phyloP scores from a whole-genome alignment of 2,329 filamentous ascomycete genomes.

The Fusarium domesticum region DNA sequence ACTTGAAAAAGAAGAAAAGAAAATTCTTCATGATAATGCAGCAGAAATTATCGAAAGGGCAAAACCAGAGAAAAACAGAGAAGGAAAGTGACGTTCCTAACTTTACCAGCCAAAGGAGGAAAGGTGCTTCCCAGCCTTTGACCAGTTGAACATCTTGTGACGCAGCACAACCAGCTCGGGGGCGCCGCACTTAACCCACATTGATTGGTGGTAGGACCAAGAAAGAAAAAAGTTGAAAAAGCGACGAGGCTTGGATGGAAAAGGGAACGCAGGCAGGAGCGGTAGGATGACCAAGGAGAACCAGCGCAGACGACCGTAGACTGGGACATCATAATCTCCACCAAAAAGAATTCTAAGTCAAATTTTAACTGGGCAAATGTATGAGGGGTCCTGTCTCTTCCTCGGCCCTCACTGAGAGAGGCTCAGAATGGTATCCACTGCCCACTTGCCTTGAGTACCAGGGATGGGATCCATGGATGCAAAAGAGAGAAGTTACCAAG shows the following conservation, averaged over 20 bases:
- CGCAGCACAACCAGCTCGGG: too few relatives aligned
- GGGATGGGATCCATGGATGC: too few relatives aligned
- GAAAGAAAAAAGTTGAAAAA: neutral
- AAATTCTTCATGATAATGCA: neutral
- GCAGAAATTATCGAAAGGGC: neutral
- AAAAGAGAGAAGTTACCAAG: neutral
- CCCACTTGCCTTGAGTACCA: too few relatives aligned
- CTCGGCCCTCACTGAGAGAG: neutral
- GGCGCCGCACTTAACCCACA: too few relatives aligned
- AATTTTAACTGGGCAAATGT: neutral
- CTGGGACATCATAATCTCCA: too few relatives aligned
- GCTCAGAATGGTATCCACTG: neutral
- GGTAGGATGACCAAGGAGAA: neutral
- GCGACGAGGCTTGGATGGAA: neutral
- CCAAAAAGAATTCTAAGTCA: neutral
- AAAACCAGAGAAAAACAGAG: neutral
- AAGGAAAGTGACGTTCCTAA: neutral
- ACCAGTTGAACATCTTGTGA: neutral
- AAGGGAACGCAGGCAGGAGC: too few relatives aligned
- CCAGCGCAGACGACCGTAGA: neutral
- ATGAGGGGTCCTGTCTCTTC: neutral
- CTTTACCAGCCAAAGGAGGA: neutral
- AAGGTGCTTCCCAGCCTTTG: neutral
- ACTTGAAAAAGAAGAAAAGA: neutral
- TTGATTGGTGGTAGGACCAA: neutral